phyloP scores from a whole-genome alignment of 768 basidiomycete species.

The Amanita jacksonii region DNA sequence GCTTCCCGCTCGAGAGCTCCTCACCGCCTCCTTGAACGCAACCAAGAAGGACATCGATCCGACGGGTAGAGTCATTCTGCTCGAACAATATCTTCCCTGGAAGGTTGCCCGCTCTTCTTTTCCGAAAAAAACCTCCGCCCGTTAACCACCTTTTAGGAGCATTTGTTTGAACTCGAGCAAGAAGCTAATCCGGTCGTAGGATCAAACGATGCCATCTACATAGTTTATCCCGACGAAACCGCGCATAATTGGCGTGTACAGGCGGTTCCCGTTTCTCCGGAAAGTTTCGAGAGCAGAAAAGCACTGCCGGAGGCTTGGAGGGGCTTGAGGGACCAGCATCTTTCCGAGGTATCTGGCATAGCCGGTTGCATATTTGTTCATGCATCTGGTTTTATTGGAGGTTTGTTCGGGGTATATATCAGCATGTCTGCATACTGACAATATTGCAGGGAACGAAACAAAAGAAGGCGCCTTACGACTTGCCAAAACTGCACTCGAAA shows the following conservation, averaged over 20 bases:
- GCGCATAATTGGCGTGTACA: conserved; percentile 81
- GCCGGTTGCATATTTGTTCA: conserved; percentile 87
- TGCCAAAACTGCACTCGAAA: conserved; percentile 55
- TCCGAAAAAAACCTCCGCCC: background rate
- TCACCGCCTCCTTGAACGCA: conserved; percentile 45
- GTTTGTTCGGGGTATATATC: conserved; percentile 28
- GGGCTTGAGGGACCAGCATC: conserved; percentile 76
- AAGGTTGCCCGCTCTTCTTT: conserved; percentile 44
- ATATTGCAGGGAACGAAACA: conserved; percentile 66
- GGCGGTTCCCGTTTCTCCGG: conserved; percentile 74
- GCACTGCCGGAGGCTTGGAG: conserved; percentile 91
- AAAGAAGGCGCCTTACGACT: conserved; percentile 80
- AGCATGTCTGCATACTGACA: conserved; percentile 1
- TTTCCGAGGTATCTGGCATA: conserved; percentile 67
- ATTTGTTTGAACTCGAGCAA: conserved; percentile 83
- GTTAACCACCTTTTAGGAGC: conserved; percentile 37
- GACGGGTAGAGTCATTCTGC: conserved; percentile 68
- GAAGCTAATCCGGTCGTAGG: conserved; percentile 26
- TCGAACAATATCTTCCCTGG: conserved; percentile 80
- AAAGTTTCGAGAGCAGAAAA: conserved; percentile 87
- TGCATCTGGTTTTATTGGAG: conserved; percentile 95
- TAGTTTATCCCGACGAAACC: conserved; percentile 83
- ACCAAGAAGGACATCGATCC: conserved; percentile 53
- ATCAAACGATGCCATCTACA: conserved; percentile 60
- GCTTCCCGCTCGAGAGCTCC: conserved; percentile 84